Conservation (phyloP, 495 filamentous ascomycete genomes). For the Margaritispora aquatica region DNA sequence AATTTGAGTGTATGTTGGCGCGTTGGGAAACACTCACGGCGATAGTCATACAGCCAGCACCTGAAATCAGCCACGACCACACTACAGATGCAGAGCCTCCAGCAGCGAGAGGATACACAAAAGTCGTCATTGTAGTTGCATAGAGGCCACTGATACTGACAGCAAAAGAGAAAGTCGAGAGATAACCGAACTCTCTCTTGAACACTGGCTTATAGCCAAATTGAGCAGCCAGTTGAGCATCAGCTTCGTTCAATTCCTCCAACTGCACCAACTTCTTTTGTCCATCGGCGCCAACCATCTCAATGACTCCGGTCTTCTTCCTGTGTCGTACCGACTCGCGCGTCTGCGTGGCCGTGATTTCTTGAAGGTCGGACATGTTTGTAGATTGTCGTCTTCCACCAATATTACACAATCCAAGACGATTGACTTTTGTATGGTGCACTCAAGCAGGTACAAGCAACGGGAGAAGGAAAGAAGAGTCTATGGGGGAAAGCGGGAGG, state of each 20-base stretch:
- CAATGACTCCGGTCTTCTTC: slow-evolving; percentile 10
- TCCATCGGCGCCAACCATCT: slow-evolving; percentile 12
- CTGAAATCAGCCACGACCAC: slow-evolving; percentile 63
- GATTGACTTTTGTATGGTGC: background rate
- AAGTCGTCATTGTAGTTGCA: slow-evolving; percentile 54
- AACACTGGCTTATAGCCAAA: slow-evolving; percentile 39
- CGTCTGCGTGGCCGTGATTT: background rate
- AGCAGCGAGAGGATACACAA: slow-evolving; percentile 52
- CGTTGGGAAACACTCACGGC: slow-evolving; percentile 33
- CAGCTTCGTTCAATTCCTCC: slow-evolving; percentile 17
- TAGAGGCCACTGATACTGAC: slow-evolving; percentile 57
- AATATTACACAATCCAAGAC: background rate
- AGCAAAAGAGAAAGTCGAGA: slow-evolving; percentile 58
- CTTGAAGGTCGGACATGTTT: background rate
- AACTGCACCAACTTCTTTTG: slow-evolving; percentile 12
- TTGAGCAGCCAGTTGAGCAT: slow-evolving; percentile 22
- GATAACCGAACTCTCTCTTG: slow-evolving; percentile 57
- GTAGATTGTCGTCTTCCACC: background rate
- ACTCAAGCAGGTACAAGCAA: background rate
- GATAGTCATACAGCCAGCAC: slow-evolving; percentile 56
- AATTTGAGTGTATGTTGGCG: background rate
- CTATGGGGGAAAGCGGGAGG: background rate
- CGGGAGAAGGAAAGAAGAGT: background rate
- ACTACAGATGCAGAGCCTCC: slow-evolving; percentile 54
- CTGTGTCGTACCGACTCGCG: slow-evolving; percentile 1